Base-by-base conservation (phyloP, 805 yeast genomes). In the Diddensiella transvaalensis region DNA sequence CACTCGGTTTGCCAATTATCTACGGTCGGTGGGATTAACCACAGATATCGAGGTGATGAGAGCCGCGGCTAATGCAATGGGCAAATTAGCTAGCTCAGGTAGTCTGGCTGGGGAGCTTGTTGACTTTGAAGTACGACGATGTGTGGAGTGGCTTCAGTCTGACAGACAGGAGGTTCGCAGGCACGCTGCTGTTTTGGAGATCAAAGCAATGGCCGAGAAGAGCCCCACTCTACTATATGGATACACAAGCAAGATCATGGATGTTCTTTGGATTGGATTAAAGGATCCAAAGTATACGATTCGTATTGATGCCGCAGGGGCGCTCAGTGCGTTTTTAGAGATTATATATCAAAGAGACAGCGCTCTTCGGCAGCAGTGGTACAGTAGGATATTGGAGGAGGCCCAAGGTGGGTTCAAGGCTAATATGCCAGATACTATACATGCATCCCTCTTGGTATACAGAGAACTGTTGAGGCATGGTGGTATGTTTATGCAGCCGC, bases 71-170 rank as follows among this genome's bases (percentile, higher is more conserved):
- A 76, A 76, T 46, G 87, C 96, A 0, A 72, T 93, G 54, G 99
- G 98, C 10, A 85, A 84, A 60, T 72, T 91, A 55, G 95, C 97
- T 0, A 79, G 82, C 3, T 91, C 95, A 0, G 93, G 95, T 0
- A 81, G 95, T 1, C 68, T 89, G 46, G 87, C 96, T 0, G 89
- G 95, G 0, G 96, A 89, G 44, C 85, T 91, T 64, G 96, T 93
- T 22, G 97, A 91, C 53, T 85, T 80, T 58, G 96, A 91, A 64
- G 93, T 93, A 5, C 87, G 85, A 60, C 76, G 86, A 42, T 87
- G 96, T 35, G 74, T 91, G 44, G 99, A 93, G 65, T 85, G 96
- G 91, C 75, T 91, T 21, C 86, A 87, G 29, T 76, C 84, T n/a
- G 96, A 89, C 53, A 83, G 87, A 55, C 88, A 85, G 59, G 96